Evolutionary conservation across 495 filamentous ascomycete genomes (phyloP).

Genomic region (Penicillium silybi): DNA sequence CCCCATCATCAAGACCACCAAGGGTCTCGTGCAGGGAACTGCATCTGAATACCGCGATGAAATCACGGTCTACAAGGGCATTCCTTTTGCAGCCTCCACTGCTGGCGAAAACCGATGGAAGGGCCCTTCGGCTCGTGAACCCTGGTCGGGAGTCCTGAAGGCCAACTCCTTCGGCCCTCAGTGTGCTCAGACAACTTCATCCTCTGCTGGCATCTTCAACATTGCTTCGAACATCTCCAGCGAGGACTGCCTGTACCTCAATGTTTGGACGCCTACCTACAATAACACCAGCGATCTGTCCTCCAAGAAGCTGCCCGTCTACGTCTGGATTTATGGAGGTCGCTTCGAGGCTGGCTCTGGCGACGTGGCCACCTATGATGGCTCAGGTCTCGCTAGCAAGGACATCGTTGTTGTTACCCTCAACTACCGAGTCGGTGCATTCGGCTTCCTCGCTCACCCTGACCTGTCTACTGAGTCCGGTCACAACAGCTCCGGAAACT

Average conservation of each 20-base stretch:
- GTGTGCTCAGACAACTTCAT: conserved; percentile 25
- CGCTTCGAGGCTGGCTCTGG: conserved; percentile 24
- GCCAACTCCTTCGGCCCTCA: conserved; percentile 22
- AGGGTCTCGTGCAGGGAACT: too few species aligned
- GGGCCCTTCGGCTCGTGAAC: too few species aligned
- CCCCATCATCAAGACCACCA: too few species aligned
- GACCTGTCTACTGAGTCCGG: conserved; percentile 17
- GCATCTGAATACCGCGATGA: too few species aligned
- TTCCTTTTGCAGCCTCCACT: conserved; percentile 27
- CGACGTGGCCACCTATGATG: conserved; percentile 25
- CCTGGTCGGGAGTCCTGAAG: too few species aligned
- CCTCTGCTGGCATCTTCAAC: conserved; percentile 5
- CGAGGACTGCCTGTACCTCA: conserved; percentile 29
- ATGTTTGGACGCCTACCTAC: conserved; percentile 13
- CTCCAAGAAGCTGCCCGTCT: conserved; percentile 17
- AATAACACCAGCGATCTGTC: background rate
- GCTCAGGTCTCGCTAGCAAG: conserved; percentile 26
- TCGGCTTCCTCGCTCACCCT: conserved; percentile 30
- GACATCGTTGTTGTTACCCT: conserved; percentile 28
- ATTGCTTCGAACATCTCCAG: conserved; percentile 18
- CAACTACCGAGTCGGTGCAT: conserved; percentile 19
- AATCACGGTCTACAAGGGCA: conserved; percentile 26
- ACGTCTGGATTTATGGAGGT: conserved; percentile 28
- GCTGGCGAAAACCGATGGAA: conserved; percentile 26
- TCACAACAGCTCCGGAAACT: conserved; percentile 31